Base-by-base conservation (phyloP, 1,284 basidiomycete genomes). In the Sporisorium reilianum region DNA sequence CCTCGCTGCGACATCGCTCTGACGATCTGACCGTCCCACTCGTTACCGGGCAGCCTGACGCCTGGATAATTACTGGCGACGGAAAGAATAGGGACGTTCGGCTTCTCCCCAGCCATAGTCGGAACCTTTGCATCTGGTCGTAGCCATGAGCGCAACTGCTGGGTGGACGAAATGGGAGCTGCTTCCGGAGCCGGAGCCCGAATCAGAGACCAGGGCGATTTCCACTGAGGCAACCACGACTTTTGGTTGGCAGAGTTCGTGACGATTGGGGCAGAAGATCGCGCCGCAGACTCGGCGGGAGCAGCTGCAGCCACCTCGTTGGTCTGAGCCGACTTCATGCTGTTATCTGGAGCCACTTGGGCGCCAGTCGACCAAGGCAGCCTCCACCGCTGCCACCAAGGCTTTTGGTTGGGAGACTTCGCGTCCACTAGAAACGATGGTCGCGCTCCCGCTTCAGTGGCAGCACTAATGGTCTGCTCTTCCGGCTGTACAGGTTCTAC, bases 31-130 rank as follows among this genome's bases (percentile, higher is more conserved):
- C 16, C 30, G 28, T 53, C 50, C 55, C 62, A 64, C 8, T 23
- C 42, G 23, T 64, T 54, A 0, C 50, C 55, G 0, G 62, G 62
- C 4, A 64, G 55, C 30, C 40, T 52, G 30, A 64, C 54, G 11
- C 41, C 62, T 0, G 11, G 8, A 2, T 36, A 26, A 2, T 12
- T 0, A 9, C 12, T 7, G 7, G 25, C 26, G 23, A 36, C 23
- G 8, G 23, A 5, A 1, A 16, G 5, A n/a, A 59, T 11, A 5
- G 38, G 28, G 2, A 42, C 40, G 2, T 18, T 7, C 0, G 49
- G 48, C 6, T 7, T n/a, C 9, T 16, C 16, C 2, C 18, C 40
- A 9, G 22, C 2, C 6, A 20, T 11, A 6, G 32, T 8, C 26
- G 18, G 20, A 25, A 12, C 8, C 16, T 20, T 12, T 16, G 25